These are phyloP conservation scores for Echinosophora koreensis DNA, from an alignment of 306 rosid genomes.

Conservation along the genomic window DNA sequence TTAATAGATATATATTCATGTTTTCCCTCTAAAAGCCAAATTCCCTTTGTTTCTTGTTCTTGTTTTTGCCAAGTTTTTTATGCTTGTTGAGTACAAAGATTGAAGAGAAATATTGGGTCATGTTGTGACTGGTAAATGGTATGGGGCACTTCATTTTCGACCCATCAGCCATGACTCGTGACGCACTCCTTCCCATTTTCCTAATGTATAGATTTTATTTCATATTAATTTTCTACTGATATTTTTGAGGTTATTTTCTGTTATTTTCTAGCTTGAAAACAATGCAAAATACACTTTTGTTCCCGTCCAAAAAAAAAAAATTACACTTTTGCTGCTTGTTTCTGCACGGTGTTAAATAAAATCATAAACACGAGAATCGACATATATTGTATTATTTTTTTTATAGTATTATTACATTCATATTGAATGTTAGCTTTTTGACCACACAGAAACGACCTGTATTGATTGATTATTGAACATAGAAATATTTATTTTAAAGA, in stretches of 20 bases:
- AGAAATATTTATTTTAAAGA: constrained; percentile 1
- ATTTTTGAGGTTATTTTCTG: background rate
- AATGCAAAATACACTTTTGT: constrained; percentile 7
- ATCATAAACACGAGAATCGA: too few species aligned
- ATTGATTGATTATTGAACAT: background rate
- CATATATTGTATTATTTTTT: too few species aligned
- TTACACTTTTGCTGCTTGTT: background rate
- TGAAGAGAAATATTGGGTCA: background rate
- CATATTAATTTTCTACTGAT: background rate
- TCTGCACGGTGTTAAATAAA: background rate
- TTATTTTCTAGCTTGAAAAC: background rate
- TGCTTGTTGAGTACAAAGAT: background rate
- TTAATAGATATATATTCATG: constrained; percentile 15
- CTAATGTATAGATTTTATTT: background rate
- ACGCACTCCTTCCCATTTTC: constrained; percentile 6
- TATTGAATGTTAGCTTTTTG: too few species aligned
- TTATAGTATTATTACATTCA: too few species aligned
- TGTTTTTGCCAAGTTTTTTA: constrained; percentile 5
- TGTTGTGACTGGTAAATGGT: background rate
- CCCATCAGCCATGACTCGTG: constrained; percentile 6
- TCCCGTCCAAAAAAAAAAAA: too few species aligned
- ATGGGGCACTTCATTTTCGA: constrained; percentile 21
- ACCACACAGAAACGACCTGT: too few species aligned
- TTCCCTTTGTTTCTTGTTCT: constrained; percentile 32
- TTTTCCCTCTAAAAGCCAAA: constrained; percentile 36